These are phyloP conservation scores for Abelmoschus esculentus DNA, from an alignment of 345 rosid species.

Conservation along the genomic window DNA sequence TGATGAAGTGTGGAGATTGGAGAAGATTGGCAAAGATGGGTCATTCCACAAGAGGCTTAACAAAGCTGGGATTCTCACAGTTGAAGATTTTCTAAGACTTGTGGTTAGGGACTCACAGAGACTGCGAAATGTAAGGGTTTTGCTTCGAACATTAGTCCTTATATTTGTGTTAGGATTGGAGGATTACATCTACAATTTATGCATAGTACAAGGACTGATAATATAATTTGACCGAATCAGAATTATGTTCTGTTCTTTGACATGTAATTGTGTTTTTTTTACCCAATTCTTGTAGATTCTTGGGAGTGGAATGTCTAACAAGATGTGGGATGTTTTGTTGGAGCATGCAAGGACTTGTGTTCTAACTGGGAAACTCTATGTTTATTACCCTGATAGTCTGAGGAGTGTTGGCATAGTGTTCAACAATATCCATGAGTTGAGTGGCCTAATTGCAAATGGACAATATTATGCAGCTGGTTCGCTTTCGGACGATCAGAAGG, in stretches of 20 bases:
- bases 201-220: no score
- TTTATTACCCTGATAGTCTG: slow-evolving; percentile 65
- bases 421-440: slow-evolving; percentile 68
- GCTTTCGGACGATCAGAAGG: slow-evolving; percentile 86
- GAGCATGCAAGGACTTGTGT: slow-evolving; percentile 95
- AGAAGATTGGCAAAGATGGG: slow-evolving; percentile 96
- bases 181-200: no score
- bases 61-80: slow-evolving; percentile 72
- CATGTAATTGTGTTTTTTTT: slow-evolving; percentile 10
- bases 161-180: background rate
- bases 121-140: slow-evolving; percentile 46
- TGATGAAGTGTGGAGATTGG: slow-evolving; percentile 97
- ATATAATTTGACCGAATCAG: background rate
- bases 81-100: slow-evolving; percentile 80
- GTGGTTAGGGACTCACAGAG: slow-evolving; percentile 79
- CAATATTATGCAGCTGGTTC: slow-evolving; percentile 61
- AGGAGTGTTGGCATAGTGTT: slow-evolving; percentile 63
- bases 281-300: slow-evolving; percentile 54
- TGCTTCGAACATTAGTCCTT: no score
- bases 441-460: slow-evolving; percentile 69
- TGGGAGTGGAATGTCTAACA: slow-evolving; percentile 99
- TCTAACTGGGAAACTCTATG: slow-evolving; percentile 67
- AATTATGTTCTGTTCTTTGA: background rate
- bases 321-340: slow-evolving; percentile 94
- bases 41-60: slow-evolving; percentile 91